Conservation (phyloP, 495 filamentous ascomycete genomes). For the Tuber borchii region DNA sequence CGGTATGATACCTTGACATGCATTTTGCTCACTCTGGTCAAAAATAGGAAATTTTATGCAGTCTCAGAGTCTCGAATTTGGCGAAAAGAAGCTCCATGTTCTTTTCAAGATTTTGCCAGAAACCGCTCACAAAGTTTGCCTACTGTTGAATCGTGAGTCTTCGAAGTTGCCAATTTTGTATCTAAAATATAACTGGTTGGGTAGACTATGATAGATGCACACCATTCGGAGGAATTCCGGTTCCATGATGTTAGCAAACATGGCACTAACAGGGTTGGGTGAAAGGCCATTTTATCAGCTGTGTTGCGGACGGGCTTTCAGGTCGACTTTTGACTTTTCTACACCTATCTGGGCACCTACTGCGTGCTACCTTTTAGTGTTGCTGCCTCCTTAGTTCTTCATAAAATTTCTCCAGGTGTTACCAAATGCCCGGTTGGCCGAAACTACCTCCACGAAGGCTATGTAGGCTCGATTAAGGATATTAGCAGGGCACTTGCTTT, state of each 20-base stretch:
- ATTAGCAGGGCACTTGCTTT: background rate
- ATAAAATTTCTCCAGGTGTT: background rate
- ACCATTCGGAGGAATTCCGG: background rate
- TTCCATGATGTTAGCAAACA: background rate
- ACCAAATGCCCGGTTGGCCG: background rate
- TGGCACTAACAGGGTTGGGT: background rate
- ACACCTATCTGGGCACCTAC: background rate
- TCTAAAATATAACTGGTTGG: too few species aligned
- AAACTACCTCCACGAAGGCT: background rate
- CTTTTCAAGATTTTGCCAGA: too few species aligned
- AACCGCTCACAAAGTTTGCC: too few species aligned
- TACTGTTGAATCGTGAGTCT: too few species aligned
- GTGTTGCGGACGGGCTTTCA: background rate
- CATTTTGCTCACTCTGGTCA: background rate
- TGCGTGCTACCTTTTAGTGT: background rate
- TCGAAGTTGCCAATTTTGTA: too few species aligned
- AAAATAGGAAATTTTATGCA: background rate
- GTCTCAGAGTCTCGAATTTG: background rate
- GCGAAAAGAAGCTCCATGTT: background rate
- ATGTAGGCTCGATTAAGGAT: background rate
- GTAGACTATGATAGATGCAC: background rate
- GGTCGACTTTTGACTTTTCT: background rate
- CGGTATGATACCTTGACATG: background rate
- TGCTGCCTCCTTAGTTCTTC: background rate
- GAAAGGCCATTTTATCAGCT: background rate